Conservation (phyloP, 768 basidiomycete species). For the Pilatotrama ljubarskyi region DNA sequence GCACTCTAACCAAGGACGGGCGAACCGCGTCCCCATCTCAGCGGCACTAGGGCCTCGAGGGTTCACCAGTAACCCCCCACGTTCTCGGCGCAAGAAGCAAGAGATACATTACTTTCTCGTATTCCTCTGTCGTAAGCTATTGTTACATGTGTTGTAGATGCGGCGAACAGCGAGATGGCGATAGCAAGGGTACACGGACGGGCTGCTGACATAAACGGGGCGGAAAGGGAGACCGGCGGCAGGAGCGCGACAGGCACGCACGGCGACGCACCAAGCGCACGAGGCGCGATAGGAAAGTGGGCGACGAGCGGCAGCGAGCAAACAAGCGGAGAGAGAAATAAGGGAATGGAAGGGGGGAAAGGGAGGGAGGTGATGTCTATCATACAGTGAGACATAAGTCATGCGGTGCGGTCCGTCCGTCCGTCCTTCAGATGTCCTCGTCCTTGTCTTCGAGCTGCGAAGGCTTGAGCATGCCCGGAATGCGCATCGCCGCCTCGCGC, state of each 20-base stretch:
- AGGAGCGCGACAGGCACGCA: neutral
- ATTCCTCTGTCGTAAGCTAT: constrained; percentile 28
- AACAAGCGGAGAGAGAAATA: constrained; percentile 13
- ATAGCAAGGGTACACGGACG: constrained; percentile 31
- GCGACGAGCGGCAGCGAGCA: constrained; percentile 6
- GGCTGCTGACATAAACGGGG: constrained; percentile 16
- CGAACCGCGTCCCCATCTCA: no score
- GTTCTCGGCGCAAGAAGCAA: constrained; percentile 7
- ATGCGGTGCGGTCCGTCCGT: constrained; percentile 6
- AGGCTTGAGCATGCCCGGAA: constrained; percentile 98
- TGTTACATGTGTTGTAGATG: constrained; percentile 29
- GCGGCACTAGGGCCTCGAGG: no score
- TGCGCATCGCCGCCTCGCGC: constrained; percentile 85
- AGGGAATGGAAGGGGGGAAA: constrained; percentile 1
- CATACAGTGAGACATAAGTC: constrained; percentile 26
- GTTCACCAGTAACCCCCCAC: neutral
- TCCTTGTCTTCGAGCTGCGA: constrained; percentile 93
- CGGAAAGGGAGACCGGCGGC: constrained; percentile 16
- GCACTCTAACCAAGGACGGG: no score
- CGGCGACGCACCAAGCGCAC: neutral
- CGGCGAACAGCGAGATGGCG: constrained; percentile 29
- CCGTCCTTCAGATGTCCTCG: constrained; percentile 63
- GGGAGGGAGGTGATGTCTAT: constrained; percentile 17
- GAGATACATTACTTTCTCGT: constrained; percentile 27
- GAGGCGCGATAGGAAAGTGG: neutral